Conservation (phyloP, 805 yeast genomes). For the Scheffersomyces spartinae region DNA sequence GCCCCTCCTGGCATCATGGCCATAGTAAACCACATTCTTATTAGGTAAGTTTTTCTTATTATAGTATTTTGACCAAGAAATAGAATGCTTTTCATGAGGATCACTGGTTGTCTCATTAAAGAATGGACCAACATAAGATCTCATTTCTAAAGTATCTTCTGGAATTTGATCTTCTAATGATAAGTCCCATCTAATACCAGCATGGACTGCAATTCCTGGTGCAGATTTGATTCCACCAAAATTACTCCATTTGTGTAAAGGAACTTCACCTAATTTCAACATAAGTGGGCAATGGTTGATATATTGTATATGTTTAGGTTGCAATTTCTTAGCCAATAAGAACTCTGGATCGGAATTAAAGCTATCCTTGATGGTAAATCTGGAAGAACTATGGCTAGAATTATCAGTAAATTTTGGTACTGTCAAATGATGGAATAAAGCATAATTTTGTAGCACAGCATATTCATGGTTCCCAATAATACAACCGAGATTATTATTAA, state of each 20-base stretch:
- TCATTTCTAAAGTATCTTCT: conserved; percentile 53
- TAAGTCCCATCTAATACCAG: conserved; percentile 64
- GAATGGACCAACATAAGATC: conserved; percentile 55
- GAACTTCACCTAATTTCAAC: conserved; percentile 48
- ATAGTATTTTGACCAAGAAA: conserved; percentile 51
- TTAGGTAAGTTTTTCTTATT: conserved; percentile 23
- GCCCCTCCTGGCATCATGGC: conserved; percentile 82
- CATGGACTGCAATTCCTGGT: conserved; percentile 61
- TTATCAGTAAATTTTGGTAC: conserved; percentile 15
- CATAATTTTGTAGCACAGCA: conserved; percentile 54
- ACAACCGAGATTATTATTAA: conserved; percentile 51
- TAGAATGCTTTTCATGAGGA: conserved; percentile 20
- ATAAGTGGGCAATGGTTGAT: conserved; percentile 56
- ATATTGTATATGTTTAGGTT: conserved; percentile 49
- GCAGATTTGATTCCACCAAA: conserved; percentile 15
- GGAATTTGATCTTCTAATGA: conserved; percentile 48
- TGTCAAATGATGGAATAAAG: conserved; percentile 41
- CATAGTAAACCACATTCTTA: conserved; percentile 52
- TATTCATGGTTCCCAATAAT: conserved; percentile 87
- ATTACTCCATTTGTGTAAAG: conserved; percentile 22
- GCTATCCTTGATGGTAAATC: conserved; percentile 4
- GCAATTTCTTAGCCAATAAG: conserved; percentile 39
- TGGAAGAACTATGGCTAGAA: conserved; percentile 4
- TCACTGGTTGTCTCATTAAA: conserved; percentile 48
- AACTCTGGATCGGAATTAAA: conserved; percentile 27